Evolutionary conservation across 73 alveolate genomes (phyloP).

Genomic region (Paramecium bursaria): DNA sequence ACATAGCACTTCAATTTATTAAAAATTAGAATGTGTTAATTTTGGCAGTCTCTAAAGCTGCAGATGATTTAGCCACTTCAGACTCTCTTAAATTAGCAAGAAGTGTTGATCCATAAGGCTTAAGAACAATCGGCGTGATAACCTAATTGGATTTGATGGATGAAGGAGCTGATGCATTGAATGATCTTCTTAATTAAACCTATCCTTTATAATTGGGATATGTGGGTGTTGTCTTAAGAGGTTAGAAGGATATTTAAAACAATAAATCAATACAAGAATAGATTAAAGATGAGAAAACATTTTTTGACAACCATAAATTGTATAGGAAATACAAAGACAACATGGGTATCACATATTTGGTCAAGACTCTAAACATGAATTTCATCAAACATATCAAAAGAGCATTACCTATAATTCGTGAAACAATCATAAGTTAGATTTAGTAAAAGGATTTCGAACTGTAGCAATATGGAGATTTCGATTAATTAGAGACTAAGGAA

Average conservation of each 20-base stretch:
- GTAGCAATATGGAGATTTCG: conserved; percentile 59
- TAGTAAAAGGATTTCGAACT: conserved; percentile 57
- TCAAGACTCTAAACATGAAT: conserved; percentile 59
- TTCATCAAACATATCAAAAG: conserved; percentile 69
- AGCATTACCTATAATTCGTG: conserved; percentile 68
- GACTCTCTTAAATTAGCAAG: conserved; percentile 94
- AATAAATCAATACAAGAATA: conserved; percentile 81
- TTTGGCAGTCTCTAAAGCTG: conserved; percentile 95
- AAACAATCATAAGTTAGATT: conserved; percentile 52
- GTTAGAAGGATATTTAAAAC: conserved; percentile 80
- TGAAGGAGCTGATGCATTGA: conserved; percentile 90
- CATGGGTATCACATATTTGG: conserved; percentile 70
- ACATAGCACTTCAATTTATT: conserved; percentile 83
- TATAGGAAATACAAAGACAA: conserved; percentile 70
- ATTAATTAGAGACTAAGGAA: conserved; percentile 54
- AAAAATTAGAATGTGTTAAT: conserved; percentile 83
- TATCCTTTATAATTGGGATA: conserved; percentile 95
- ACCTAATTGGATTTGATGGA: conserved; percentile 95
- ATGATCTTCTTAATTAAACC: conserved; percentile 87
- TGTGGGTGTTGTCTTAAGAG: conserved; percentile 90
- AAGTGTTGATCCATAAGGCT: conserved; percentile 93
- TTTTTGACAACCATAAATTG: conserved; percentile 77
- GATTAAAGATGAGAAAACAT: conserved; percentile 77
- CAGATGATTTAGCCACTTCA: conserved; percentile 93
- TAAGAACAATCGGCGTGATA: conserved; percentile 92